Evolutionary conservation across 176 grass and related monocot genomes (phyloP).

Genomic region (Eragrostis curvula): DNA sequence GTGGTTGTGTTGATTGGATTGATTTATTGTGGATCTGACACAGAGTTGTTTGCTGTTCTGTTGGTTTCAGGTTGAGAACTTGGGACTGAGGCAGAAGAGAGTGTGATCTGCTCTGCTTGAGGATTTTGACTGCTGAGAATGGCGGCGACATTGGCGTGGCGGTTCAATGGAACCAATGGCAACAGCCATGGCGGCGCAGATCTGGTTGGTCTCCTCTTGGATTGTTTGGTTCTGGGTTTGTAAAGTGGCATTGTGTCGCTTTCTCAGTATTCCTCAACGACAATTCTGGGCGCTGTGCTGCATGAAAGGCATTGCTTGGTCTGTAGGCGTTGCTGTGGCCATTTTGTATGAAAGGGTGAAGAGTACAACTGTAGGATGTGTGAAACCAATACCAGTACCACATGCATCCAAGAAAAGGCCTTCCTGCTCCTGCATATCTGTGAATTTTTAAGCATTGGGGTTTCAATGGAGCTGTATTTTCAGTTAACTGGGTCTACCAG

Average conservation of each 20-base stretch:
- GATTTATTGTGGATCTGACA: constrained; percentile 42
- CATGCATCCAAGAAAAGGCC: neutral
- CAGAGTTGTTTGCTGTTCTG: neutral
- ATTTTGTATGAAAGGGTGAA: constrained; percentile 27
- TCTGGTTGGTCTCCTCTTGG: constrained; percentile 66
- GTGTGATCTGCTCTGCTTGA: constrained; percentile 36
- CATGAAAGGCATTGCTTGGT: constrained; percentile 7
- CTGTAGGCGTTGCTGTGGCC: neutral
- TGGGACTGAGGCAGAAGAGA: constrained; percentile 30
- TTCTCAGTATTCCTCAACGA: constrained; percentile 18
- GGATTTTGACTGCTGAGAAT: constrained; percentile 47
- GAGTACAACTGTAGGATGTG: constrained; percentile 21
- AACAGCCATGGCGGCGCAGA: constrained; percentile 64
- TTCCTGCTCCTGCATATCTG: neutral
- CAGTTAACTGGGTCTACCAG: constrained; percentile 1
- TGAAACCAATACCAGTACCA: constrained; percentile 29
- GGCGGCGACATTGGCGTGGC: constrained; percentile 83
- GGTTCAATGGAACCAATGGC: constrained; percentile 80
- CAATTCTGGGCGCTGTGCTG: neutral
- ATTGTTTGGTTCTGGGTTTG: constrained; percentile 34
- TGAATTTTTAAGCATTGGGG: neutral
- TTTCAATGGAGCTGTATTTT: constrained; percentile 10
- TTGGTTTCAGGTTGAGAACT: constrained; percentile 58
- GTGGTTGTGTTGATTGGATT: neutral
- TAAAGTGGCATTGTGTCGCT: constrained; percentile 17